phyloP scores from a whole-genome alignment of 108 stramenopile genomes.

The Skeletonema tropicum region DNA sequence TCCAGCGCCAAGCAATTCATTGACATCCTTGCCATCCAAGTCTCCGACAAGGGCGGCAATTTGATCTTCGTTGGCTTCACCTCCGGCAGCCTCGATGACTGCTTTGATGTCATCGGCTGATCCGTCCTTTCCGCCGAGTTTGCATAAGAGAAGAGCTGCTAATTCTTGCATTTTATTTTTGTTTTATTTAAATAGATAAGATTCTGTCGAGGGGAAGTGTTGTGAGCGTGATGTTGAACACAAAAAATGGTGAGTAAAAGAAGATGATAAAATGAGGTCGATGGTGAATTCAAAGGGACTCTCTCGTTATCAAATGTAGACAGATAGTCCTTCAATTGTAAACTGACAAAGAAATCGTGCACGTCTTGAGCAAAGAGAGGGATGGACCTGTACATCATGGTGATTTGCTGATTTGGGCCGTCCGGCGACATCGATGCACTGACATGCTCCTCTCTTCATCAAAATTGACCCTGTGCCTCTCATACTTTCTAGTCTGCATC shows the following conservation, averaged over 20 bases:
- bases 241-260: constrained; percentile 4
- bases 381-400: background rate
- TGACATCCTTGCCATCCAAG: constrained; percentile 85
- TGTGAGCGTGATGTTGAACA: background rate
- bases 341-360: background rate
- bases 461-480: background rate
- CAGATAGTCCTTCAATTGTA: too few species aligned
- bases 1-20: constrained; percentile 81
- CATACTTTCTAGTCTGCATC: background rate
- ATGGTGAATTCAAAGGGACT: too few species aligned
- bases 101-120: constrained; percentile 85
- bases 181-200: background rate
- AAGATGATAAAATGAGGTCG: too few species aligned
- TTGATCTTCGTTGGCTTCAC: constrained; percentile 72
- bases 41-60: constrained; percentile 71
- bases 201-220: background rate
- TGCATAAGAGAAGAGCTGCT: constrained; percentile 83
- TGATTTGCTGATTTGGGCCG: background rate
- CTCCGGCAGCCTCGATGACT: constrained; percentile 83
- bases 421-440: background rate
- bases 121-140: constrained; percentile 83
- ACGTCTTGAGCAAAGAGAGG: background rate
- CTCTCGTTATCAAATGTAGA: too few species aligned
- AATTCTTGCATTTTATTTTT: constrained; percentile 75
- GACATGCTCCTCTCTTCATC: background rate